Percentiles rank a stretch among this genome's conserved stretches.
Evolutionary conservation across 2,329 filamentous ascomycete species (phyloP).

Genomic region (Sporothrix euskadiensis): DNA sequence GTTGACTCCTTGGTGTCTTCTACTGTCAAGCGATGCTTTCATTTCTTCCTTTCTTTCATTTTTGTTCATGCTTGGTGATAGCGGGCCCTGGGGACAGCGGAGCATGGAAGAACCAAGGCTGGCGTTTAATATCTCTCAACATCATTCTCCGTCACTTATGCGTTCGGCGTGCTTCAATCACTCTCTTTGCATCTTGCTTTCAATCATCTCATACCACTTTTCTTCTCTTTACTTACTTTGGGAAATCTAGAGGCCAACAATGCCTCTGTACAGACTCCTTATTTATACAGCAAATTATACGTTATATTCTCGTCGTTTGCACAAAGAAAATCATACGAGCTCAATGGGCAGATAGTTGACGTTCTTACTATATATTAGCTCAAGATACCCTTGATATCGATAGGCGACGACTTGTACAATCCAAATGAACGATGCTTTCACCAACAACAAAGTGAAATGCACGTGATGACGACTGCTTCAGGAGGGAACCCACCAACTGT

Average conservation of each 20-base stretch:
- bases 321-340: neutral
- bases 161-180: neutral
- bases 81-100: neutral
- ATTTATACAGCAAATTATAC: neutral
- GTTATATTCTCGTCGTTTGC: neutral
- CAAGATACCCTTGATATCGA: neutral
- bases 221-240: neutral
- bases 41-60: neutral
- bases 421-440: neutral
- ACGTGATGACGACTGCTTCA: neutral
- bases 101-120: constrained; percentile 2
- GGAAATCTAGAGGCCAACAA: neutral
- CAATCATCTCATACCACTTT: neutral
- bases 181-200: neutral
- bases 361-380: neutral
- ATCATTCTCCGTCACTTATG: neutral
- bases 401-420: neutral
- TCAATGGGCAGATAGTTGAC: neutral
- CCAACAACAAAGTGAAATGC: neutral
- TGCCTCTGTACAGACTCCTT: neutral
- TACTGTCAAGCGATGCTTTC: neutral
- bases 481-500: neutral
- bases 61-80: neutral
- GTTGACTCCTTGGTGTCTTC: neutral
- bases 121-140: neutral